Percentiles rank a stretch among this genome's conserved stretches.
These are phyloP conservation scores for Fusarium domesticum DNA, from an alignment of 2,329 filamentous ascomycete species.

Conservation along the genomic window DNA sequence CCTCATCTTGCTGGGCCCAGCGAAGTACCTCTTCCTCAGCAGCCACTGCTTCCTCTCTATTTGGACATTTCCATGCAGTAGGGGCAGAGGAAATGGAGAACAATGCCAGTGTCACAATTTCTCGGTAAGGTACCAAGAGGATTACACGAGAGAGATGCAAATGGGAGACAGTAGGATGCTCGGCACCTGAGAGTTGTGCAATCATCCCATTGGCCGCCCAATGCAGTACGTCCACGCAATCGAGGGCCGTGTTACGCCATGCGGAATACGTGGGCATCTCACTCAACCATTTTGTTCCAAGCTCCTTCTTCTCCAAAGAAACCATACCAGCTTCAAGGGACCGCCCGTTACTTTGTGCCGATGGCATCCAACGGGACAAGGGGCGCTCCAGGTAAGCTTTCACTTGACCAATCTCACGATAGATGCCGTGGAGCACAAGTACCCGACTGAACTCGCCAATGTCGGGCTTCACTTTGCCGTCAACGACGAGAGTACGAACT, in stretches of 20 bases:
- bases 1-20: conserved; percentile 34
- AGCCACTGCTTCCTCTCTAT: conserved; percentile 13
- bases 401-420: conserved; percentile 17
- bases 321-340: no score
- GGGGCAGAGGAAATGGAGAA: conserved; percentile 11
- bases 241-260: conserved; percentile 46
- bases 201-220: conserved; percentile 55
- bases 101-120: conserved; percentile 43
- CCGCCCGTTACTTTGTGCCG: conserved; percentile 7
- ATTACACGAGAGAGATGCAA: conserved; percentile 53
- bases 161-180: conserved; percentile 54
- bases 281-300: background rate
- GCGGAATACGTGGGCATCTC: conserved; percentile 2
- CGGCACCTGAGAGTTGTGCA: conserved; percentile 46
- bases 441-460: conserved; percentile 22
- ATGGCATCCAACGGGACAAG: conserved; percentile 20
- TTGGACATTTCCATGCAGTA: conserved; percentile 2
- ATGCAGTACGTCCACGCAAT: conserved; percentile 54
- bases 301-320: background rate
- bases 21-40: conserved; percentile 31
- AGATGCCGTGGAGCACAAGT: conserved; percentile 22
- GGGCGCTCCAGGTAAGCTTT: conserved; percentile 15
- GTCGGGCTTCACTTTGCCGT: conserved; percentile 15
- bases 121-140: conserved; percentile 46
- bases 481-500: conserved; percentile 9